Base-by-base conservation (phyloP, 2,329 filamentous ascomycete genomes). In the Aspergillus piperis region DNA sequence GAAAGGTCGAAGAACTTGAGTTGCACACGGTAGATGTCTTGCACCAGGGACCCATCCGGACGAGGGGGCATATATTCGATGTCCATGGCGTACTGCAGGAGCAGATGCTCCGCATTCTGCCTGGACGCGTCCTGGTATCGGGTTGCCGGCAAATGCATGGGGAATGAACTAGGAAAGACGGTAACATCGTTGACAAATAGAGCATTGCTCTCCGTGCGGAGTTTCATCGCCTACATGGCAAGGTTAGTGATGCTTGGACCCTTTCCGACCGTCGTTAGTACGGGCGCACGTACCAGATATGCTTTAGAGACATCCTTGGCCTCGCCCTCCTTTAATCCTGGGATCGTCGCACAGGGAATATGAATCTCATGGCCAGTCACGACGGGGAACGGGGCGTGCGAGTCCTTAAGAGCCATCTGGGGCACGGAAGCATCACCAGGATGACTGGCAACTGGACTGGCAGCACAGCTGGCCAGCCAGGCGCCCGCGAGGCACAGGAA, bases 351-450 rank as follows among this genome's bases (percentile, higher is more conserved):
- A 55, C 25, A 44, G 3, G 53, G 53, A 4, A 55, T n/a, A 36
- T 47, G 53, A 39, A 55, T 13, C 39, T 55, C 53, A 55, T 55
- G 53, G n/a, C 53, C 53, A 39, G 53, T 55, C n/a, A 47, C 53
- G 8, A 30, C 13, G 17, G 41, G 53, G 13, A 53, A n/a, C 11
- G 25, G 2, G 11, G 21, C 13, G 25, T 44, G 38, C 17, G 52
- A 10, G 10, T n/a, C 21, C 8, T 17, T 7, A 1, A 32, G 4
- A 5, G 41, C 10, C 8, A 17, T 19, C 25, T 25, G 39, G 6
- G 15, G 36, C 7, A 17, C 13, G 8, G 8, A 3, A 8, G 15
- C 25, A 25, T 55, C 39, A 8, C 25, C 39, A 19, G 39, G 27
- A 30, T 23, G 41, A 19, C 32, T 13, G 23, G n/a, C 25, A 17